These are phyloP conservation scores for Pleurotus tuoliensis DNA, from an alignment of 768 basidiomycete species.

Conservation along the genomic window DNA sequence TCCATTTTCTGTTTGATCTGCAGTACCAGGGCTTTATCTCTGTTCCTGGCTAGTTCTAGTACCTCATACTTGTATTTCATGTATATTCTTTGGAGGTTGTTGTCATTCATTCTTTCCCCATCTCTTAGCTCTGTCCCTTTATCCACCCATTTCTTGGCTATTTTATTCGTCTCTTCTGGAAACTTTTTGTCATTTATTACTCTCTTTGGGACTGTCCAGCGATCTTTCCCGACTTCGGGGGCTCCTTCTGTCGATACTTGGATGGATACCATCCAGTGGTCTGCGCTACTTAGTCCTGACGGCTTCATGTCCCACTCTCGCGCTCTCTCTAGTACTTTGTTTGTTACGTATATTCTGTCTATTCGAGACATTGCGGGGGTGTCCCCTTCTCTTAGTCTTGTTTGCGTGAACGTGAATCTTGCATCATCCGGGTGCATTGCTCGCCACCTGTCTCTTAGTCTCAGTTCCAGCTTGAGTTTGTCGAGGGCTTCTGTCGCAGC, in stretches of 20 bases:
- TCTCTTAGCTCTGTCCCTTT: no score
- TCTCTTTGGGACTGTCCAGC: conserved; percentile 24
- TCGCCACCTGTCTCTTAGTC: conserved; percentile 30
- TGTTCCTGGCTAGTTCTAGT: no score
- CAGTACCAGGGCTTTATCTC: no score
- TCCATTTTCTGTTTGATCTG: no score
- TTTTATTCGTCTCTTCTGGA: conserved; percentile 1
- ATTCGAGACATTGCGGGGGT: conserved; percentile 22
- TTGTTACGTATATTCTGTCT: conserved; percentile 30
- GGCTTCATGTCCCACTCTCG: conserved; percentile 23
- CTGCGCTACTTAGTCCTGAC: conserved; percentile 17
- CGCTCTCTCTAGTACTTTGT: conserved; percentile 4
- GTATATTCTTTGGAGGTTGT: no score
- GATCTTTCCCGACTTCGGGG: conserved; percentile 27
- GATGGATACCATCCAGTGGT: conserved; percentile 27
- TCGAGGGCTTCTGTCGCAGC: conserved; percentile 13
- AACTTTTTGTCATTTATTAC: conserved; percentile 17
- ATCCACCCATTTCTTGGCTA: background rate
- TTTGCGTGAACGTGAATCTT: conserved; percentile 24
- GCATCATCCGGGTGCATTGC: conserved; percentile 13
- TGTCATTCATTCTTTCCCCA: no score
- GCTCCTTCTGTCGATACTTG: conserved; percentile 14
- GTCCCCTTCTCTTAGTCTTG: background rate
- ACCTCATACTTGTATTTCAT: no score
- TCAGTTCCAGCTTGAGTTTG: conserved; percentile 14